Evolutionary conservation across 371 early-diverging fungal genomes (phyloP), one percentile per base, ranked within the genome.

Genomic region (Saksenaea oblongispora): DNA sequence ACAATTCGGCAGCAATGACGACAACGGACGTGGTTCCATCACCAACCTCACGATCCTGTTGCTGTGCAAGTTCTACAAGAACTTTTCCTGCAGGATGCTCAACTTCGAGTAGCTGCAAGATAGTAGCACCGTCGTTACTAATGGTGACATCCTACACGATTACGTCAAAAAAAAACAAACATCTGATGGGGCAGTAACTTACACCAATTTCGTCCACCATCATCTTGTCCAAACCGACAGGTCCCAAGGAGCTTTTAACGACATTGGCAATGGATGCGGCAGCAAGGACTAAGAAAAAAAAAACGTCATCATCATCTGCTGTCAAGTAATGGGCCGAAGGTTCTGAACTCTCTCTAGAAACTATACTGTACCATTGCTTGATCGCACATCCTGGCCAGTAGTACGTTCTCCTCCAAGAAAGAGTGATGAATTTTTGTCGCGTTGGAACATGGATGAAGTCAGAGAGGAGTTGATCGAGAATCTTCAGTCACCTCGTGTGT

Each of bases 11-110:
- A 14, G 99, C 99, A 66, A 99, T 92, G 56, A 99, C 90, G 44
- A 99, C 99, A n/a, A 99, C 99, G 34, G 97, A 94, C 1, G 99
- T 99, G 24, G 99, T 99, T 39, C 99, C 99, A 75, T 99, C 99
- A 18, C 99, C 99, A 7, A 99, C 99, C 84, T 99, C 99, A 69
- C 94, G 95, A 79, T 99, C 99, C 85, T 99, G 99, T 70, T 98
- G 96, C 62, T 96, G 95, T 56, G 99, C 99, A 35, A 99, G 88
- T 80, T 99, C 99, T 22, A 99, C 98, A 13, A 99, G 84, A 13
- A 99, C 95, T 70, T 91, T 92, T 36, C 95, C 99, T 8, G 99
- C 98, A 17, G 99, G 99, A 78, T 99, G 99, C 72, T 97, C 98
- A 7, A 99, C 95, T 69, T 99, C 96, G 59, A 99, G 87, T 58